A percentile compares a stretch with the other conserved stretches of the same genome.
Evolutionary conservation across 345 rosid genomes (phyloP).

Genomic region (Isatis tinctoria): DNA sequence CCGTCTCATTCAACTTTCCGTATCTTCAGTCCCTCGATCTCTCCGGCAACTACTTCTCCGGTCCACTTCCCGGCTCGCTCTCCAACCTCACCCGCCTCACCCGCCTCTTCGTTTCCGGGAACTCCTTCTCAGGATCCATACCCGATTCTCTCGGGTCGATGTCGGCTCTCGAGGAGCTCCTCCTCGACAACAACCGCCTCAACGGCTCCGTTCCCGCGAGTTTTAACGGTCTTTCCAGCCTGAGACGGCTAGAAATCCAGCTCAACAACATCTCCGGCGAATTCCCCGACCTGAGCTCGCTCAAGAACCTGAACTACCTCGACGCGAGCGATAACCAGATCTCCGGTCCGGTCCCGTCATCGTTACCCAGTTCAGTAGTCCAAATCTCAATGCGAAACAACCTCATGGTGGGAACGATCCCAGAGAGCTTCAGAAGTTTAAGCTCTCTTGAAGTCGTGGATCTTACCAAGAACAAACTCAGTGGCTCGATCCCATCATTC

Average conservation of each 20-base stretch:
- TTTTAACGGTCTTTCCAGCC: conserved; percentile 39
- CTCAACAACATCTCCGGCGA: conserved; percentile 59
- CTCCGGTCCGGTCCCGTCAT: conserved; percentile 52
- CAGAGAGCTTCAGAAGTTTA: conserved; percentile 34
- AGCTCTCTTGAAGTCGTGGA: conserved; percentile 60
- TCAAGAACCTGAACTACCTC: conserved; percentile 49
- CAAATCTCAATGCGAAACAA: conserved; percentile 79
- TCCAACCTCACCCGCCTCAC: conserved; percentile 51
- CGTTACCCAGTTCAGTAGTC: conserved; percentile 49
- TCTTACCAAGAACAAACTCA: conserved; percentile 62
- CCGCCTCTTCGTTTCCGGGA: conserved; percentile 56
- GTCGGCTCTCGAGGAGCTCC: conserved; percentile 51
- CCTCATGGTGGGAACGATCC: conserved; percentile 47
- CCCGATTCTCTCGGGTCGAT: conserved; percentile 62
- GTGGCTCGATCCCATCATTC: conserved; percentile 43
- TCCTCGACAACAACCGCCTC: conserved; percentile 61
- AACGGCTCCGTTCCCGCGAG: conserved; percentile 51
- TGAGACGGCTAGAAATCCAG: conserved; percentile 70
- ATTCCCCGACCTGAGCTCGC: conserved; percentile 57
- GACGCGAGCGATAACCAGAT: conserved; percentile 71
- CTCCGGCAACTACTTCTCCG: conserved; percentile 60
- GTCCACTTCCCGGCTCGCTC: conserved; percentile 49
- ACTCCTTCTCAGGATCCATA: conserved; percentile 61
- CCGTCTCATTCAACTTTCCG: conserved; percentile 57
- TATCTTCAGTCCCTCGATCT: conserved; percentile 61